Evolutionary conservation across 1,284 basidiomycete species (phyloP), one percentile per base, ranked within the genome.

Genomic region (Mycena citricolor): DNA sequence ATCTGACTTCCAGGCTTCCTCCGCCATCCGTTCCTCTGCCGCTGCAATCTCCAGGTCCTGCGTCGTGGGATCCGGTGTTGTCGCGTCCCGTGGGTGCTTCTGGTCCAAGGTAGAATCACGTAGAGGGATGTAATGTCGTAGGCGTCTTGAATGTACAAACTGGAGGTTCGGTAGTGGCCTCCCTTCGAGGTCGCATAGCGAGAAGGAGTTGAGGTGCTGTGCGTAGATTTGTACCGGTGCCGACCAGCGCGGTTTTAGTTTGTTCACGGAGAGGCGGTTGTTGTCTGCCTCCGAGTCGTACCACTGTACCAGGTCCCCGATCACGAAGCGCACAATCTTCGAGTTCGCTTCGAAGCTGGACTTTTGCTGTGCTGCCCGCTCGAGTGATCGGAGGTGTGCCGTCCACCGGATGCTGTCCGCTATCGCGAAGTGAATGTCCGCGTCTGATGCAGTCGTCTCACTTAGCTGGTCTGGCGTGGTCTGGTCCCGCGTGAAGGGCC

Each of bases 291-390:
- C 24, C 5, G 46, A 48, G 22, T 48, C 30, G 19, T 48, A 48
- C 46, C 46, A 48, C 13, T 48, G 46, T 1, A 48, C 41, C 1
- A 48, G 1, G 16, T 48, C 46, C 11, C 46, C 41, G 6, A 48
- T 39, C 8, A 21, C 20, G 32, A 48, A 48, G 5, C 39, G 25
- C 7, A 48, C 36, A 11, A 39, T 30, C 5, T 13, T 16, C 13
- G 40, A n/a, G 16, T 43, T 43, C 1, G n/a, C 12, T 4, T 43
- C 32, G 21, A 48, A 39, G 11, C 22, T 28, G 14, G 40, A 6
- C 21, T 48, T 42, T 19, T 35, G 39, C 24, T 22, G 12, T 8
- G n/a, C 40, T 0, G 46, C 40, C 2, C 22, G 13, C 14, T 38
- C 13, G 3, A 48, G 41, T 2, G 46, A 48, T 1, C 5, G 23